phyloP scores from a whole-genome alignment of 176 grass and related monocot genomes.

The Elaeis guineensis region DNA sequence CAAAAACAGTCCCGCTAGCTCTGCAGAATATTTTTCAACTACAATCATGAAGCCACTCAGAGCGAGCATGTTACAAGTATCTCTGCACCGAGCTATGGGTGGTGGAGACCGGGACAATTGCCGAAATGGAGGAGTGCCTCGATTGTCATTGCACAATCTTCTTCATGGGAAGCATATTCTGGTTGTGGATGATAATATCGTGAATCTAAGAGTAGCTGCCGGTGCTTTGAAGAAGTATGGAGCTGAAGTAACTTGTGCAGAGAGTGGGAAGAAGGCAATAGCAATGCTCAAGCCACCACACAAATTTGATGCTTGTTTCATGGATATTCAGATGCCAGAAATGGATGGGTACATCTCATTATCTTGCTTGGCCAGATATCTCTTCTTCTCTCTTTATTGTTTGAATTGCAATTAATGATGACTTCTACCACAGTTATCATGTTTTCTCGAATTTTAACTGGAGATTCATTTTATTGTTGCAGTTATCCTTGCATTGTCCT shows the following conservation, averaged over 20 bases:
- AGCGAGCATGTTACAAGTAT: slow-evolving; percentile 80
- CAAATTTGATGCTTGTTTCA: slow-evolving; percentile 96
- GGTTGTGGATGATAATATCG: slow-evolving; percentile 85
- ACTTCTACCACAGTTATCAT: no score
- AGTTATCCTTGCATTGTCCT: neutral
- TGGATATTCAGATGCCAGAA: slow-evolving; percentile 99
- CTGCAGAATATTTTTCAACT: slow-evolving; percentile 51
- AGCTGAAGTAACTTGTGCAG: slow-evolving; percentile 62
- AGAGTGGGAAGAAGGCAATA: slow-evolving; percentile 69
- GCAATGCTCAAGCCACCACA: slow-evolving; percentile 68
- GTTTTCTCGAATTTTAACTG: no score
- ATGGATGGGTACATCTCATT: slow-evolving; percentile 75
- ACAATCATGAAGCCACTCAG: slow-evolving; percentile 90
- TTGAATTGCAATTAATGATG: no score
- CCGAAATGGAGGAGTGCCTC: slow-evolving; percentile 58
- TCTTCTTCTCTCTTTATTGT: no score
- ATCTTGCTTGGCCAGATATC: neutral
- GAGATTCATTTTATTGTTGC: no score
- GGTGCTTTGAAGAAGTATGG: slow-evolving; percentile 97
- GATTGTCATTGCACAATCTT: slow-evolving; percentile 50
- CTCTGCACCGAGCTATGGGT: slow-evolving; percentile 55
- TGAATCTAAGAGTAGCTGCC: slow-evolving; percentile 90
- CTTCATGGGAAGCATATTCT: slow-evolving; percentile 80
- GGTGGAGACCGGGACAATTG: slow-evolving; percentile 36
- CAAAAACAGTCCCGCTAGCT: slow-evolving; percentile 37